Conservation (phyloP, 2,329 filamentous ascomycete genomes). For the Salinomyces thailandicus region DNA sequence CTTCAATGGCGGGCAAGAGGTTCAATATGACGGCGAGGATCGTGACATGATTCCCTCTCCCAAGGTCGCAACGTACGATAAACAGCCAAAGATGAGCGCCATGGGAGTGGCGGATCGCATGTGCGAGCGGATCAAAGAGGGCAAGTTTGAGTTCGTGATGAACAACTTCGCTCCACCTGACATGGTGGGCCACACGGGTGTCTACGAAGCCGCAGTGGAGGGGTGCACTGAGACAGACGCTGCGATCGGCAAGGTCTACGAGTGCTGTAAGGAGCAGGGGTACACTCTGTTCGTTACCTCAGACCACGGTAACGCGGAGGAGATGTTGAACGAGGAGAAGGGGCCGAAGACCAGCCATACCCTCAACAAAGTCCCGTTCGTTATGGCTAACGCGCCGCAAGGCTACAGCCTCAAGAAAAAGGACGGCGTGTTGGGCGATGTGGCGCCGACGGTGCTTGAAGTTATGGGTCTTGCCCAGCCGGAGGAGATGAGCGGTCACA, state of each 20-base stretch:
- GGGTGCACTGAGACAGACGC: conserved; percentile 80
- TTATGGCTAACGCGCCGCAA: conserved; percentile 93
- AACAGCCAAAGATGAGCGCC: conserved; percentile 91
- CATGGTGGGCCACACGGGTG: conserved; percentile 98
- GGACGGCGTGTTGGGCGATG: conserved; percentile 87
- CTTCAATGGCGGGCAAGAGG: conserved; percentile 98
- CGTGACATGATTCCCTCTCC: conserved; percentile 92
- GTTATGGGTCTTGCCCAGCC: conserved; percentile 87
- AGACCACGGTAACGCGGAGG: conserved; percentile 97
- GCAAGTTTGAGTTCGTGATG: conserved; percentile 94
- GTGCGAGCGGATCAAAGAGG: conserved; percentile 71
- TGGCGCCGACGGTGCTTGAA: conserved; percentile 84
- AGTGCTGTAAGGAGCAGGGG: conserved; percentile 83
- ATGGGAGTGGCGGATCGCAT: conserved; percentile 83
- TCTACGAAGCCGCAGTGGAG: conserved; percentile 86
- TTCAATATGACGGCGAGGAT: conserved; percentile 83
- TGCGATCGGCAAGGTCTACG: conserved; percentile 85
- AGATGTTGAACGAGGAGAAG: conserved; percentile 94
- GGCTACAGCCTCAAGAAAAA: conserved; percentile 78
- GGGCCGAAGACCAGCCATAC: conserved; percentile 98
- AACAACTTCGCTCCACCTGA: conserved; percentile 99
- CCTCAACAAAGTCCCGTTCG: conserved; percentile 92
- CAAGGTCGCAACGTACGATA: conserved; percentile 90
- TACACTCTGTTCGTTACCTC: conserved; percentile 93
- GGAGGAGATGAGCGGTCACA: conserved; percentile 81